Evolutionary conservation across 331 rosid genomes (phyloP).

Genomic region (Spiraea crenata): DNA sequence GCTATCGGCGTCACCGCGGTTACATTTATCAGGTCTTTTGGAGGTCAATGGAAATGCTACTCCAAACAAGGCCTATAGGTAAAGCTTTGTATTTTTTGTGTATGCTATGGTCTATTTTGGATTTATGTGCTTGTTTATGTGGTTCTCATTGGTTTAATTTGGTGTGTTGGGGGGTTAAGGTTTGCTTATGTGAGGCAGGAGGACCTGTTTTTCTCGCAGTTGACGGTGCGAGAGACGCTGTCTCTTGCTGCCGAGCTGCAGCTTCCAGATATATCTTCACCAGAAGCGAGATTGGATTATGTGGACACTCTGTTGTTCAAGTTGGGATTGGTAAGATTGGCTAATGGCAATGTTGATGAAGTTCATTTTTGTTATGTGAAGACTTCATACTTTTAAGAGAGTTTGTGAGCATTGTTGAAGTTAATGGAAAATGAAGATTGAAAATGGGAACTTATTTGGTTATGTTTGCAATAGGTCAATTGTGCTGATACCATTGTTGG

Average conservation of each 20-base stretch:
- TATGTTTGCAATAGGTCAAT: constrained; percentile 53
- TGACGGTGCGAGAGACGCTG: constrained; percentile 83
- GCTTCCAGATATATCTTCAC: constrained; percentile 56
- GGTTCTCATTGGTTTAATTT: neutral
- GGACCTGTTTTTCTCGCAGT: constrained; percentile 92
- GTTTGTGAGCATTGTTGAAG: neutral
- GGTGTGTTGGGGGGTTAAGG: constrained; percentile 40
- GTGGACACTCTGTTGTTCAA: constrained; percentile 78
- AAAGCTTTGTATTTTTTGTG: constrained; percentile 12
- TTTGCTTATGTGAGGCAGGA: constrained; percentile 94
- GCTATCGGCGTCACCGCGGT: constrained; percentile 58
- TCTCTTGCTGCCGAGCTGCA: constrained; percentile 86
- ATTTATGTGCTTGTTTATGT: constrained; percentile 9
- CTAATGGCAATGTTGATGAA: neutral
- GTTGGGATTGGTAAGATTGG: constrained; percentile 69
- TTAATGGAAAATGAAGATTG: neutral
- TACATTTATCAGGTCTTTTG: constrained; percentile 67
- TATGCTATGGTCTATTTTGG: constrained; percentile 10
- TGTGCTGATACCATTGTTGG: constrained; percentile 91
- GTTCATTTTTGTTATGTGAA: too few species aligned
- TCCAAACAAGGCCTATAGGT: constrained; percentile 67
- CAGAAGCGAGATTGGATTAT: constrained; percentile 71
- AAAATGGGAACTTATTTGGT: constrained; percentile 14
- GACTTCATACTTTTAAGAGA: too few species aligned
- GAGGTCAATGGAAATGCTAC: constrained; percentile 73